Base-by-base conservation (phyloP, 345 rosid species). In the Isatis tinctoria region DNA sequence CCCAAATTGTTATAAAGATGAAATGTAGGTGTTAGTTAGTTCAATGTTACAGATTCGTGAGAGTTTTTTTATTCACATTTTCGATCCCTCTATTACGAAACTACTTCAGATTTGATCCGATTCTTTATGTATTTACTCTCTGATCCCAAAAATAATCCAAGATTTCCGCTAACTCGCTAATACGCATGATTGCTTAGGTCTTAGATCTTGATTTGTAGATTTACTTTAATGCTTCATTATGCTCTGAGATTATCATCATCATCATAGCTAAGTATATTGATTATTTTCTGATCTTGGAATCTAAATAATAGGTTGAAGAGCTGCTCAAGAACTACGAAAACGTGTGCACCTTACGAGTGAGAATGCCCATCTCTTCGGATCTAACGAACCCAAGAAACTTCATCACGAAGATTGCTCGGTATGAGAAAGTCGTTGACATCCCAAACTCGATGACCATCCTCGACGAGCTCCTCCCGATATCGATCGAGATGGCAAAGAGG, bases 361-460 rank as follows among this genome's bases (percentile, higher is more conserved):
- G 97, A 54, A 93, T 93, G 98, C 98, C 98, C 1, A 90, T 93
- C 69, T 93, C 93, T 0, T 84, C 95, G 1, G 95, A 93, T 74
- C 81, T 93, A 28, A 41, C 89, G 20, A 90, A 93, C 75, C 95
- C 96, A 5, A 88, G 98, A 14, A 90, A 93, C 78, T 90, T 90
- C 88, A 88, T 90, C 73, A 88, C 97, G 0, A 93, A 93, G 83
- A 90, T 93, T 64, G 65, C 90, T 43, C 77, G 93, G 28, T 90
- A 93, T 4, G 95, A 88, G 20, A 92, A 90, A 77, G 98, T 92
- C 1, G 98, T 92, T 24, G 67, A 90, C 74, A 93, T 93, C 60
- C 98, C 98, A 16, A 93, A 93, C 84, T 90, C 96, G 0, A 93
- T 93, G 98, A 88, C 98, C 3, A 87, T 93, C 59, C 84, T 93